These are phyloP conservation scores for Russula brevipes DNA, from an alignment of 768 basidiomycete species.

Conservation along the genomic window DNA sequence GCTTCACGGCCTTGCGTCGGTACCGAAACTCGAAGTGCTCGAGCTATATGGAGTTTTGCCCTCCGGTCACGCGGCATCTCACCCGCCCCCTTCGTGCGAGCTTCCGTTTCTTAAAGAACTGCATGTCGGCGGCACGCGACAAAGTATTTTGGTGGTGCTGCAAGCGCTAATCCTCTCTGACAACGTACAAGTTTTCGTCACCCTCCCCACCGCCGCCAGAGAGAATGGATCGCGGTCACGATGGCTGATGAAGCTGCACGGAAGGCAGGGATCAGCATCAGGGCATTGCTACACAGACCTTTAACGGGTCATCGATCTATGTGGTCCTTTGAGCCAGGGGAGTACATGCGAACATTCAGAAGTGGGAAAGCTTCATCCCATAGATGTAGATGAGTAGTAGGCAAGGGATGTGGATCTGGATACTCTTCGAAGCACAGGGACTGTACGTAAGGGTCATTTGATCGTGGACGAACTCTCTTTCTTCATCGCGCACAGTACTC, in stretches of 20 bases:
- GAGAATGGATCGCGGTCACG: neutral
- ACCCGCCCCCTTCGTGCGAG: neutral
- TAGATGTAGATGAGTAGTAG: no score
- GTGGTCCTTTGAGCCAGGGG: neutral
- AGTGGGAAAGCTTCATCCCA: neutral
- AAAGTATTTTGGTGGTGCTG: slow-evolving; percentile 5
- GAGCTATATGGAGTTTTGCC: slow-evolving; percentile 13
- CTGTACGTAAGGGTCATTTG: no score
- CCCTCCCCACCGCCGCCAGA: neutral
- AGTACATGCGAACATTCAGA: no score
- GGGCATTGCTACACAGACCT: neutral
- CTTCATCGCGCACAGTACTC: no score
- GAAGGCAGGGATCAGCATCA: neutral
- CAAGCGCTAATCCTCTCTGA: neutral
- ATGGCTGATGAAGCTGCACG: slow-evolving; percentile 6
- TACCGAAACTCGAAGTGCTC: slow-evolving; percentile 9
- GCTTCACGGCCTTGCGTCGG: slow-evolving; percentile 5
- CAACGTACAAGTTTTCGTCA: slow-evolving; percentile 3
- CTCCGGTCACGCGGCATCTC: neutral
- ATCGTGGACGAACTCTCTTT: no score
- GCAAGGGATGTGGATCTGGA: no score
- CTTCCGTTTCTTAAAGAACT: slow-evolving; percentile 9
- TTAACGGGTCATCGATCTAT: neutral
- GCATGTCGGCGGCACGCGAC: slow-evolving; percentile 1
- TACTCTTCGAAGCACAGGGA: no score